Percentiles rank a stretch among this genome's conserved stretches.
Conservation (phyloP, 2,329 filamentous ascomycete species). For the Coleophoma crateriformis region DNA sequence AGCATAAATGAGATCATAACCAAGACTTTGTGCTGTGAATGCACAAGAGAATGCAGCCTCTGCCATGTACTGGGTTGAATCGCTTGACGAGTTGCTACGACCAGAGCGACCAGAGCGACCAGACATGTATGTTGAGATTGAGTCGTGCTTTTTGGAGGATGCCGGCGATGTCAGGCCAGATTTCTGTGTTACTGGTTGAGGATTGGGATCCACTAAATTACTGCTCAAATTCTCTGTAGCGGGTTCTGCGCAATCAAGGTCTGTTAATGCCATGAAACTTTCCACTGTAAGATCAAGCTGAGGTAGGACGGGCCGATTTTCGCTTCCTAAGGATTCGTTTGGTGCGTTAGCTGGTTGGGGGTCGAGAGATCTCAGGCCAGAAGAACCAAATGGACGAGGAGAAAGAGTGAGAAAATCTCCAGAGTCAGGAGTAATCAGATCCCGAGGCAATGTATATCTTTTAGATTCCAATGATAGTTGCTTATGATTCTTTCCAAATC, state of each 20-base stretch:
- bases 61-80: slow-evolving; percentile 4
- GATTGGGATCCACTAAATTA: neutral
- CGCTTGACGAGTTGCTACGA: neutral
- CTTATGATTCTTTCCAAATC: neutral
- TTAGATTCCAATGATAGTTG: neutral
- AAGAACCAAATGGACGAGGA: slow-evolving; percentile 11
- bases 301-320: slow-evolving; percentile 41
- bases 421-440: slow-evolving; percentile 30
- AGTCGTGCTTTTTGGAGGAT: neutral
- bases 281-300: slow-evolving; percentile 18
- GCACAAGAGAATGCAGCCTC: slow-evolving; percentile 20
- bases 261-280: slow-evolving; percentile 5
- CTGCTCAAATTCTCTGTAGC: neutral
- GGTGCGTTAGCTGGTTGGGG: slow-evolving; percentile 8
- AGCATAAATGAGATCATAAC: slow-evolving; percentile 25
- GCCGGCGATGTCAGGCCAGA: neutral
- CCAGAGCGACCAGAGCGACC: neutral
- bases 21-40: slow-evolving; percentile 17
- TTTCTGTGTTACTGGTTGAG: neutral
- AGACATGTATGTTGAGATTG: neutral
- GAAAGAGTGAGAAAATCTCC: neutral
- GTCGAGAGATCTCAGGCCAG: slow-evolving; percentile 11
- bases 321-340: neutral
- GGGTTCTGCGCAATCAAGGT: slow-evolving; percentile 2
- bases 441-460: neutral